Evolutionary conservation across 140 eudicot species (phyloP), one percentile per base, ranked within the genome.

Genomic region (Cichorium intybus): DNA sequence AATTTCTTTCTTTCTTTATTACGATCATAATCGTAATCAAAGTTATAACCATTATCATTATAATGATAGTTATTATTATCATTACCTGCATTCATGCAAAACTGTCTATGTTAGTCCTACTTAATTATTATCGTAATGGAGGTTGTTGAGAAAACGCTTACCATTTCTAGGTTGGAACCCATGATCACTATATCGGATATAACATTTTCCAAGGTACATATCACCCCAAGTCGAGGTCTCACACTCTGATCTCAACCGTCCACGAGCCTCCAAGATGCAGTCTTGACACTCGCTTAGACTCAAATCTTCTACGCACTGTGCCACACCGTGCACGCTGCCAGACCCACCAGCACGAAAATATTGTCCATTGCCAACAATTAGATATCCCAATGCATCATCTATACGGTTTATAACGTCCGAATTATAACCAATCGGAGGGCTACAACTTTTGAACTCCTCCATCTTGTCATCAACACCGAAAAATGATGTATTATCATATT

Each of bases 121-220:
- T 35, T 35, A 35, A 2, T n/a, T n/a, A n/a, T n/a, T n/a, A n/a
- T n/a, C n/a, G n/a, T n/a, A n/a, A n/a, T n/a, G n/a, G n/a, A n/a
- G n/a, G n/a, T n/a, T n/a, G 5, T 27, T 27, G 31, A 27, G 1
- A 5, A 27, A 27, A 6, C 31, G 31, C 31, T 0, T 35, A 35
- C 43, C 43, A 8, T 35, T 35, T 35, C 14, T 10, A 1, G 43
- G 43, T 35, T 35, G 12, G 9, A 35, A 35, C 43, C 69, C 80
- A 46, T 56, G 81, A 56, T 75, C 87, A 67, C 81, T 46, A 53
- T 75, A 89, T 48, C 91, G 84, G 27, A 81, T 86, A 72, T 83
- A 89, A 79, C 95, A 89, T 79, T 85, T 89, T 31, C 76, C 91
- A 24, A 89, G 47, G 62, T 75, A 89, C 82, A 89, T 83, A 20